A percentile compares a stretch with the other conserved stretches of the same genome.
Conservation (phyloP, 805 yeast species). For the Isabelozyma gotoi region DNA sequence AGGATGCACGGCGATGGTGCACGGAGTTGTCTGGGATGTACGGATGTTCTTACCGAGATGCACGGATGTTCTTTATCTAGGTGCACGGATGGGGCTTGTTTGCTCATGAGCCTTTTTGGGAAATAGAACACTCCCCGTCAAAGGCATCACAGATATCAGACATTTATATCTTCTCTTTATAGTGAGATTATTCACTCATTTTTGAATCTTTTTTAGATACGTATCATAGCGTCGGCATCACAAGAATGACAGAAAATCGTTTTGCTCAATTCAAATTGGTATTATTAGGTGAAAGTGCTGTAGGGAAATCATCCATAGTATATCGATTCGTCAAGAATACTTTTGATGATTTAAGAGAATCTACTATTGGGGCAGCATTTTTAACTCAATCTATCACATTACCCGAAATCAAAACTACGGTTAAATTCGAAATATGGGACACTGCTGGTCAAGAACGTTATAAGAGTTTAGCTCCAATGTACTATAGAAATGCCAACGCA, state of each 20-base stretch:
- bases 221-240: neutral
- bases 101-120: neutral
- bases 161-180: too few species aligned
- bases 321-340: slow-evolving; percentile 69
- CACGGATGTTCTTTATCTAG: neutral
- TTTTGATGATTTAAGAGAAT: slow-evolving; percentile 71
- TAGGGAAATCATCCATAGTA: slow-evolving; percentile 65
- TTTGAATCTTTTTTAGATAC: neutral
- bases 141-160: neutral
- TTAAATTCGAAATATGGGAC: slow-evolving; percentile 81
- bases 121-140: neutral
- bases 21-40: too few species aligned
- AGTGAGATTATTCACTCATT: too few species aligned
- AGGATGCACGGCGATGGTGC: too few species aligned
- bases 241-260: slow-evolving; percentile 9
- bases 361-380: slow-evolving; percentile 86
- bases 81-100: too few species aligned
- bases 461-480: slow-evolving; percentile 78
- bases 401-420: slow-evolving; percentile 48
- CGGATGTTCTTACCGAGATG: too few species aligned
- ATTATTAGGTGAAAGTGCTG: slow-evolving; percentile 79
- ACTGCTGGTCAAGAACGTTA: slow-evolving; percentile 86
- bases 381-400: slow-evolving; percentile 64
- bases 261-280: slow-evolving; percentile 60
- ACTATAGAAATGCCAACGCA: slow-evolving; percentile 64